Base-by-base conservation (phyloP, 495 filamentous ascomycete genomes). In the Talaromyces nanjingensis region DNA sequence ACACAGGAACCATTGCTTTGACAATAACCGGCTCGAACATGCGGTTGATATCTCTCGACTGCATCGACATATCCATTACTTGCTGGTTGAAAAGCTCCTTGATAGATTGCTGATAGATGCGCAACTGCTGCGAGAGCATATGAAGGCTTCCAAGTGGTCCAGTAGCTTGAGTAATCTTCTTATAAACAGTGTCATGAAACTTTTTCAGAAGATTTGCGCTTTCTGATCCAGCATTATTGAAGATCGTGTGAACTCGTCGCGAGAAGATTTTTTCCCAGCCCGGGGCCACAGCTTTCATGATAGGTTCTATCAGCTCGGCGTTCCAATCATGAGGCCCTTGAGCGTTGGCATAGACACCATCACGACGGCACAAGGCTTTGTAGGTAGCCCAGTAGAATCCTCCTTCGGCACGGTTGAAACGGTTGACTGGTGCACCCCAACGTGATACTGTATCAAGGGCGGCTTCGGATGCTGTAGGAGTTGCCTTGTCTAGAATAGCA, bases 201-300 rank as follows among this genome's bases (percentile, higher is more conserved):
- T n/a, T 33, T 45, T 34, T 11, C 18, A 59, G 58, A 59, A 55
- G 27, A 24, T 39, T 22, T 22, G 25, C 45, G 29, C 63, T 57
- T 62, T 27, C 34, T 14, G 29, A 47, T 12, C 20, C 68, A 53
- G 72, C 79, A 47, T 27, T 63, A 18, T 65, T 56, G 42, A 81
- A 59, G 62, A 73, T 65, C 64, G 69, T 66, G 73, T 82, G 69
- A 70, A 85, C 22, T 58, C 72, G 68, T 68, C 69, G 64, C 71
- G 67, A 76, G 64, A 88, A 89, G 7, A 77, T 72, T 42, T 74
- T 77, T 63, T 88, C 85, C 86, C 87, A 88, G 54, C 76, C 74
- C 11, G 69, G 71, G 16, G 81, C 80, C 20, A 88, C 59, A n/a
- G 71, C 62, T 59, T 79, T 81, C 14, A 77, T 77, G 60, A 88